Evolutionary conservation across 805 yeast species (phyloP), one percentile per base, ranked within the genome.

Genomic region (Monosporozyma servazzii): DNA sequence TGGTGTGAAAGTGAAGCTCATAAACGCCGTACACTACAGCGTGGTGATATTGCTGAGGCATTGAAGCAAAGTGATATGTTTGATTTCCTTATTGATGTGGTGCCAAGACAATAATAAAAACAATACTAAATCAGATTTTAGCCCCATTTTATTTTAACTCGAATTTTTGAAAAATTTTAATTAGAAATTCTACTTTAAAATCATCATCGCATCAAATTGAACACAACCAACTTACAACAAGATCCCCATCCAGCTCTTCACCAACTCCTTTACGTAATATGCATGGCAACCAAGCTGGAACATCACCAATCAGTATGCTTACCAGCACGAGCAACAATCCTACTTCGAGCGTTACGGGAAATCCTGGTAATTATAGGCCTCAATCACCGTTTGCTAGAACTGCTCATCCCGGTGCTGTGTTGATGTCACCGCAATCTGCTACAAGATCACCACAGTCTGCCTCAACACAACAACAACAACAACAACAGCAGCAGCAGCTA

Each of bases 1-100:
- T 93, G 99, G 99, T 88, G 93, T 55, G 96, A 90, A 61, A 96
- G 98, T 2, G 98, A 93, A 68, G 96, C 88, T 62, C 88, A 88
- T 71, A 93, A 93, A 65, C 78, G 99, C 58, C 73, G 99, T 54
- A 93, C 99, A 5, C 72, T 93, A 53, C 99, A 93, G 67, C 86
- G 89, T 62, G 81, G 88, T 1, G 99, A 93, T 64, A 89, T 93
- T 55, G 96, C 96, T 2, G 93, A 93, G 17, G 99, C 99, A 1
- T 73, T 95, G 52, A 93, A 89, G 57, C 88, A 88, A 65, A 81
- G 90, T 40, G 99, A 93, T 66, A 91, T 93, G 96, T 95, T 91
- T 74, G 99, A 93, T 64, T 93, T 93, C 64, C 71, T 93, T 51
- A 93, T 93, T 58, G 99, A 93, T 65, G 88, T 93, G 29, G 97